Percentiles rank a stretch among this genome's conserved stretches.
phyloP scores from a whole-genome alignment of 805 yeast species.

The Yamadazyma kitorensis region DNA sequence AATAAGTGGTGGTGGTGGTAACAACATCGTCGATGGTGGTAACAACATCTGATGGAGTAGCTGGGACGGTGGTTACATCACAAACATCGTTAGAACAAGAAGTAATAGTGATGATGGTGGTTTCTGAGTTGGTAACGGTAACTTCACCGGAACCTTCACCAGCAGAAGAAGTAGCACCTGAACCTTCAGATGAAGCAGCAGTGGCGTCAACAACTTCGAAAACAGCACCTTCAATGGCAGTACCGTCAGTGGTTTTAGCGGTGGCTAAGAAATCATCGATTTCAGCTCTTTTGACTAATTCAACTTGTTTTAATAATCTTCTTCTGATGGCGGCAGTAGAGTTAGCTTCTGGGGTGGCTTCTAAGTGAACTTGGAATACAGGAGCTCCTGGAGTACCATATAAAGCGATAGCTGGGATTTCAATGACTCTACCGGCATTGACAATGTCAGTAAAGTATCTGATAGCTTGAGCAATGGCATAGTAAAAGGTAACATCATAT shows the following conservation, averaged over 20 bases:
- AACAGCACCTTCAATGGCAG: slow-evolving; percentile 25
- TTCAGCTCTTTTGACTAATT: slow-evolving; percentile 30
- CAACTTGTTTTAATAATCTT: slow-evolving; percentile 29
- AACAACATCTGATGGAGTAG: slow-evolving; percentile 19
- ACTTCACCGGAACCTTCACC: slow-evolving; percentile 13
- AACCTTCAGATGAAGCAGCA: slow-evolving; percentile 14
- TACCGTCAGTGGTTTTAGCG: slow-evolving; percentile 15
- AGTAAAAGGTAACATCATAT: slow-evolving; percentile 35
- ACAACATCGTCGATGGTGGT: slow-evolving; percentile 15
- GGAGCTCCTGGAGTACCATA: slow-evolving; percentile 21
- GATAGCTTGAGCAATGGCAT: slow-evolving; percentile 19
- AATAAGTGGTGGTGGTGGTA: slow-evolving; percentile 16
- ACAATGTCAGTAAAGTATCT: slow-evolving; percentile 34
- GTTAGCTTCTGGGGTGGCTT: slow-evolving; percentile 30
- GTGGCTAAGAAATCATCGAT: slow-evolving; percentile 24
- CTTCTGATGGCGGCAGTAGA: slow-evolving; percentile 40
- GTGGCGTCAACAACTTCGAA: slow-evolving; percentile 17
- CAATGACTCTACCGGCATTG: slow-evolving; percentile 31
- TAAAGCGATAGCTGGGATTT: slow-evolving; percentile 29
- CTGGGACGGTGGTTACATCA: slow-evolving; percentile 26
- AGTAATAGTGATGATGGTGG: slow-evolving; percentile 33
- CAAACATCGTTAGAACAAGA: slow-evolving; percentile 32
- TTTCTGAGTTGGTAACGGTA: slow-evolving; percentile 20
- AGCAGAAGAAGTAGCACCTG: slow-evolving; percentile 15
- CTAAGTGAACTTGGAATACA: slow-evolving; percentile 27